Evolutionary conservation across 805 yeast species (phyloP).

Genomic region (Nakazawaea pomicola): DNA sequence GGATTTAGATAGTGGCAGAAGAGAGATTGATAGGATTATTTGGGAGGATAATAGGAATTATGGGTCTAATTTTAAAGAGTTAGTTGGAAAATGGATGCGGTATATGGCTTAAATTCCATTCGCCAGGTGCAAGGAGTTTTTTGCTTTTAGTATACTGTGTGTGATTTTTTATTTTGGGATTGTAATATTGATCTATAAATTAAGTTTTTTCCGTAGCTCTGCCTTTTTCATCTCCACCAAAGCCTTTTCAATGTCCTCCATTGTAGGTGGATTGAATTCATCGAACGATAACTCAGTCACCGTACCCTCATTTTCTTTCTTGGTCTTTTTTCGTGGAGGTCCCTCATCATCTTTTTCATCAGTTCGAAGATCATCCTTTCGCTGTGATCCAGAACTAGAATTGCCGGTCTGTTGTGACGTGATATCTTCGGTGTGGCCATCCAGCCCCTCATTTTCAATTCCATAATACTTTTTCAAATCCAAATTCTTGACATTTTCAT

Average conservation of each 20-base stretch:
- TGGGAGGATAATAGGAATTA: constrained; percentile 68
- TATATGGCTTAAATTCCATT: constrained; percentile 3
- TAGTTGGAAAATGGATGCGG: constrained; percentile 17
- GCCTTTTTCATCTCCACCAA: constrained; percentile 40
- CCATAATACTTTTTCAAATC: constrained; percentile 38
- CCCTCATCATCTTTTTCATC: too few species aligned
- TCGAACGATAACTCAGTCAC: constrained; percentile 13
- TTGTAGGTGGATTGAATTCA: constrained; percentile 27
- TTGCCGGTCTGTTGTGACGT: too few species aligned
- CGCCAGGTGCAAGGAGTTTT: too few species aligned
- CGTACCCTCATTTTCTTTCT: constrained; percentile 14
- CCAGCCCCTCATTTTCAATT: constrained; percentile 25
- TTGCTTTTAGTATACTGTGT: too few species aligned
- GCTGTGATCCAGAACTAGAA: too few species aligned
- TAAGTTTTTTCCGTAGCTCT: constrained; percentile 35
- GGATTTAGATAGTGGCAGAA: constrained; percentile 79
- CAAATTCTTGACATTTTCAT: constrained; percentile 18
- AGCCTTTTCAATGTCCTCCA: constrained; percentile 38
- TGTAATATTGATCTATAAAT: background rate
- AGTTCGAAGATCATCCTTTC: too few species aligned
- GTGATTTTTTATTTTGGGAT: too few species aligned
- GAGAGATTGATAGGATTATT: constrained; percentile 74
- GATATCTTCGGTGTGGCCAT: constrained; percentile 11
- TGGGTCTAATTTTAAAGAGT: constrained; percentile 27
- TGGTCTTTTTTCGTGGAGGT: constrained; percentile 10